These are phyloP conservation scores for Penicillium sp. DNA, from an alignment of 2,329 filamentous ascomycete species.

Conservation along the genomic window DNA sequence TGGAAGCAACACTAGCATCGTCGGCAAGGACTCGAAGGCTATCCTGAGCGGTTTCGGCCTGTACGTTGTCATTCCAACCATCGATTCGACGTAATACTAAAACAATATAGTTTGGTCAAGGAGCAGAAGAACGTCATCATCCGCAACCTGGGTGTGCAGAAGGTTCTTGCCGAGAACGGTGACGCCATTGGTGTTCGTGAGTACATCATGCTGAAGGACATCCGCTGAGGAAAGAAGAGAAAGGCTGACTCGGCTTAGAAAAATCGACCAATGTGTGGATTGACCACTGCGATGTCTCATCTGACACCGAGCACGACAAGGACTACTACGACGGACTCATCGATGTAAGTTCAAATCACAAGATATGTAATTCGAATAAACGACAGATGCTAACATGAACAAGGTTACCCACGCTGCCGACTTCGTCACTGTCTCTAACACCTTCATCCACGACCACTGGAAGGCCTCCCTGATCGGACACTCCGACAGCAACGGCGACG, in stretches of 20 bases:
- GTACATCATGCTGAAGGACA: slow-evolving; percentile 6
- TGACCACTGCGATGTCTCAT: slow-evolving; percentile 66
- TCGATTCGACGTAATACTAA: slow-evolving; percentile 25
- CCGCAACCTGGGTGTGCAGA: slow-evolving; percentile 61
- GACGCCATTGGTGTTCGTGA: slow-evolving; percentile 61
- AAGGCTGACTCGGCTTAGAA: slow-evolving; percentile 17
- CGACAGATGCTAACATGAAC: not conserved
- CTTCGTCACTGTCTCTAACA: slow-evolving; percentile 55
- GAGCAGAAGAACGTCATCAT: slow-evolving; percentile 61
- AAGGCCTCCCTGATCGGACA: slow-evolving; percentile 62
- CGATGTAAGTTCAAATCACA: slow-evolving; percentile 42
- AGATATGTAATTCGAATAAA: not conserved
- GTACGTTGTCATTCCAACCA: slow-evolving; percentile 12
- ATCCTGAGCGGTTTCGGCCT: slow-evolving; percentile 52
- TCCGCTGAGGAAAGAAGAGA: slow-evolving; percentile 24
- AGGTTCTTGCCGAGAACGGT: slow-evolving; percentile 57
- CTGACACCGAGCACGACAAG: slow-evolving; percentile 61
- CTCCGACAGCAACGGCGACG: slow-evolving; percentile 57
- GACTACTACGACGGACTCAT: slow-evolving; percentile 69
- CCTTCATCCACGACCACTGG: slow-evolving; percentile 59
- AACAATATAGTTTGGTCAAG: slow-evolving; percentile 52
- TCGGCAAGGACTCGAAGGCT: slow-evolving; percentile 54
- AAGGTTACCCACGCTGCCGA: slow-evolving; percentile 61
- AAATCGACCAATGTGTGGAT: slow-evolving; percentile 59
- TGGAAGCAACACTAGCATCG: slow-evolving; percentile 53